Conservation (phyloP, 768 basidiomycete species). For the Auriscalpium orientale region DNA sequence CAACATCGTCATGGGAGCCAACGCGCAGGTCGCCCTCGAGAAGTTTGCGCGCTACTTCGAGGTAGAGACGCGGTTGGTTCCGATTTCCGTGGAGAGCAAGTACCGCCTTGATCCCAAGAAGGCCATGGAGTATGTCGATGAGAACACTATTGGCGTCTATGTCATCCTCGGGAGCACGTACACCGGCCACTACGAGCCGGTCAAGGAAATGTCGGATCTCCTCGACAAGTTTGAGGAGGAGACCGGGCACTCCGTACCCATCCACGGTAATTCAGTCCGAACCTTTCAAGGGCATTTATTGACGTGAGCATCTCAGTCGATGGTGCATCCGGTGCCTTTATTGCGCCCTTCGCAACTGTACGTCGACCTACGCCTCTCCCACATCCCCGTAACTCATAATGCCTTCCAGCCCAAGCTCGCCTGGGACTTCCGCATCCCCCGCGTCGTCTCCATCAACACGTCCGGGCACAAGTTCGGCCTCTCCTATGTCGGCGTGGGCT, state of each 20-base stretch:
- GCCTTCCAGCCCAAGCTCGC: constrained; percentile 31
- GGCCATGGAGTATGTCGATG: constrained; percentile 59
- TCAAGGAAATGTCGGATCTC: constrained; percentile 76
- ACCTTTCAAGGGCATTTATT: neutral
- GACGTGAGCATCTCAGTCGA: constrained; percentile 31
- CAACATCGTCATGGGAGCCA: constrained; percentile 58
- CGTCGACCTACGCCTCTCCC: neutral
- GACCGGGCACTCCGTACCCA: constrained; percentile 37
- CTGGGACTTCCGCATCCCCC: constrained; percentile 56
- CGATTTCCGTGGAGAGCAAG: constrained; percentile 57
- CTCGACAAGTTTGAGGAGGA: constrained; percentile 48
- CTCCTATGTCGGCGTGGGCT: constrained; percentile 52
- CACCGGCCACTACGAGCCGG: constrained; percentile 66
- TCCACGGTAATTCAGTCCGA: constrained; percentile 23
- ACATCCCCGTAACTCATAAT: constrained; percentile 17
- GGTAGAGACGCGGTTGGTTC: constrained; percentile 58
- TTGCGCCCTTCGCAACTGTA: constrained; percentile 49
- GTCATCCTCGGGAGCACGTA: constrained; percentile 49
- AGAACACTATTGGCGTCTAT: constrained; percentile 67
- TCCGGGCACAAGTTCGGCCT: constrained; percentile 58
- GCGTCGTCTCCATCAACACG: constrained; percentile 52
- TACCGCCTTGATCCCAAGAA: constrained; percentile 70
- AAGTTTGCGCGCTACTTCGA: constrained; percentile 66
- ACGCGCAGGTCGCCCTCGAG: constrained; percentile 64
- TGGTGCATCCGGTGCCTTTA: constrained; percentile 53